Evolutionary conservation across 139 green algal genomes (phyloP), one percentile per base, ranked within the genome.

Genomic region (Ostreobium quekettii): DNA sequence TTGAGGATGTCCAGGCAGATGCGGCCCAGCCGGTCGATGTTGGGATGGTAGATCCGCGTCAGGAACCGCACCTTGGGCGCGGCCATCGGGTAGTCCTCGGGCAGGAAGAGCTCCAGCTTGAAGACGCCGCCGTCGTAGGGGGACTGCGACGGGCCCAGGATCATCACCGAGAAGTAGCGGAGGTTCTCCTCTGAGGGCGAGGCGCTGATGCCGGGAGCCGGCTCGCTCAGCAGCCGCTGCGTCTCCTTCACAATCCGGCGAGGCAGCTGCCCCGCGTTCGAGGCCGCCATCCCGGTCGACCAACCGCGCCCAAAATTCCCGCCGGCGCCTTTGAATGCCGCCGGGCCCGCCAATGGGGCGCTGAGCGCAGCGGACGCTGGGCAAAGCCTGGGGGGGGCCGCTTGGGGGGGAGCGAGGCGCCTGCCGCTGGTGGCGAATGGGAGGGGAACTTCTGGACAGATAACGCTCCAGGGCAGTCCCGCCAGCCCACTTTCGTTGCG

Each of bases 1-100:
- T 99, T 99, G 37, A 99, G 69, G 70, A 99, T 98, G 71, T 99
- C 95, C 33, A 99, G 76, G 76, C 95, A 99, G 37, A 99, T 99
- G 30, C 95, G 83, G 3, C 95, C 95, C 11, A 99, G 91, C 77
- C 96, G 97, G 82, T 99, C 95, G 38, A 99, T 95, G 75, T 99
- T 99, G 31, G 95, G 94, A 71, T 99, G 94, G 77, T 99, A 99
- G 67, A 99, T 98, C 67, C 92, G 95, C 22, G 95, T 99, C 26
- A 98, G 69, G 64, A 99, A 99, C 2, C 93, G 89, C 24, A 95
- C 90, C 84, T 99, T 98, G 3, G 94, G 94, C 4, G 94, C 80
- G 30, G 92, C 92, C 94, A 99, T 99, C 11, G 95, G 95, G 76
- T 99, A 99, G 70, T 99, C 95, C 73, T 98, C 92, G 6, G 95